Evolutionary conservation across 768 basidiomycete genomes (phyloP).

Genomic region (Macrocybe gigantea): DNA sequence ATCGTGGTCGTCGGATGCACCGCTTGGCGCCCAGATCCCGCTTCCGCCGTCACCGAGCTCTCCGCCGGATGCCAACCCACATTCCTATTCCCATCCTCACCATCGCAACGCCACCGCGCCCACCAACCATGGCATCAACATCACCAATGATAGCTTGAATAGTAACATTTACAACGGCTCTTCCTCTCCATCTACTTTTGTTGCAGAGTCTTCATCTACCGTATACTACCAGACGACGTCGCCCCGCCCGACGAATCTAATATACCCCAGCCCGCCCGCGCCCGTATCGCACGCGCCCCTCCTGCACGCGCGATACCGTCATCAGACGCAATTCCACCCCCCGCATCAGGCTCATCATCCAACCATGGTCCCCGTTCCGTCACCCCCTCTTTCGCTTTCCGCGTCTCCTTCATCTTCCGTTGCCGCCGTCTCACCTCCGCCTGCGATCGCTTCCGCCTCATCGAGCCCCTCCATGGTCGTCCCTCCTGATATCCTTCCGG

Average conservation of each 20-base stretch:
- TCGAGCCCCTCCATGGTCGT: conserved; percentile 6
- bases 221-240: conserved; percentile 64
- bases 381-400: too few relatives aligned
- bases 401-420: too few relatives aligned
- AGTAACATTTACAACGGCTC: too few relatives aligned
- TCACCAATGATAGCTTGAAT: too few relatives aligned
- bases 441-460: too few relatives aligned
- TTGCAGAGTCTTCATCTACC: conserved; percentile 30
- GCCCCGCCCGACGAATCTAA: conserved; percentile 35
- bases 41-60: conserved; percentile 46
- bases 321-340: not conserved
- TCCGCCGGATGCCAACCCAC: conserved; percentile 25
- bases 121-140: too few relatives aligned
- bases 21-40: conserved; percentile 30
- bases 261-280: conserved; percentile 33
- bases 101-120: too few relatives aligned
- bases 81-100: conserved; percentile 19
- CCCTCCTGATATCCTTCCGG: conserved; percentile 37
- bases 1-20: conserved; percentile 31
- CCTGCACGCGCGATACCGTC: too few relatives aligned
- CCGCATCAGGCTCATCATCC: conserved; percentile 23
- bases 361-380: conserved; percentile 6
- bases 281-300: conserved; percentile 23
- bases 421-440: too few relatives aligned
- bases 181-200: too few relatives aligned